Evolutionary conservation across 495 filamentous ascomycete genomes (phyloP).

Genomic region (Acidiella bohemica): DNA sequence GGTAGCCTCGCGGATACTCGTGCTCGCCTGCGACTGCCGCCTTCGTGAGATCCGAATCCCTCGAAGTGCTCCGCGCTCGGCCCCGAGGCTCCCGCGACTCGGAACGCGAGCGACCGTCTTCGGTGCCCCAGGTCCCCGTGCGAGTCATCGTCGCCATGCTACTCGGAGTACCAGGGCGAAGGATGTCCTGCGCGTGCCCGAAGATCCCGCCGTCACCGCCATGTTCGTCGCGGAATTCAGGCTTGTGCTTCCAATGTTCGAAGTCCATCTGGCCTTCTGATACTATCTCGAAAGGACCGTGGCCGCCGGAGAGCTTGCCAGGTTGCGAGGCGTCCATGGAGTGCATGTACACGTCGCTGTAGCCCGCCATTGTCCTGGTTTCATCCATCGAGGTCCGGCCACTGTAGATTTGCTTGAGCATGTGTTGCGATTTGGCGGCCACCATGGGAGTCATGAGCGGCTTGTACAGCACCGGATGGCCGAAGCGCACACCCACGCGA

Average conservation of each 20-base stretch:
- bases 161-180: slow-evolving; percentile 24
- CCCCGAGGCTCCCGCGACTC: slow-evolving; percentile 8
- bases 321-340: slow-evolving; percentile 62
- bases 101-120: slow-evolving; percentile 1
- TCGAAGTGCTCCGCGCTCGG: slow-evolving; percentile 15
- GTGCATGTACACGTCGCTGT: slow-evolving; percentile 57
- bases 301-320: slow-evolving; percentile 45
- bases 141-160: slow-evolving; percentile 12
- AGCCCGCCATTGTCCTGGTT: slow-evolving; percentile 36
- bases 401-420: slow-evolving; percentile 65
- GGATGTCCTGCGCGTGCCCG: slow-evolving; percentile 21
- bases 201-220: slow-evolving; percentile 50
- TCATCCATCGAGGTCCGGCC: slow-evolving; percentile 49
- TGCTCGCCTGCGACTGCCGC: slow-evolving; percentile 12
- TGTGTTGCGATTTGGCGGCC: slow-evolving; percentile 70
- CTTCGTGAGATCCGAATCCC: slow-evolving; percentile 19
- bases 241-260: slow-evolving; percentile 73
- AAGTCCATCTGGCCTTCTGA: slow-evolving; percentile 86
- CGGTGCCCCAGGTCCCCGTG: slow-evolving; percentile 10
- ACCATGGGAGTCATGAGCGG: slow-evolving; percentile 93
- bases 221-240: slow-evolving; percentile 77
- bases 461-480: slow-evolving; percentile 80
- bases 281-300: slow-evolving; percentile 70
- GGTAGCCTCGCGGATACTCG: slow-evolving; percentile 29
- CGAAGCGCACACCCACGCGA: slow-evolving; percentile 67